phyloP scores from a whole-genome alignment of 768 basidiomycete genomes.

The Coprinopsis cinerea region DNA sequence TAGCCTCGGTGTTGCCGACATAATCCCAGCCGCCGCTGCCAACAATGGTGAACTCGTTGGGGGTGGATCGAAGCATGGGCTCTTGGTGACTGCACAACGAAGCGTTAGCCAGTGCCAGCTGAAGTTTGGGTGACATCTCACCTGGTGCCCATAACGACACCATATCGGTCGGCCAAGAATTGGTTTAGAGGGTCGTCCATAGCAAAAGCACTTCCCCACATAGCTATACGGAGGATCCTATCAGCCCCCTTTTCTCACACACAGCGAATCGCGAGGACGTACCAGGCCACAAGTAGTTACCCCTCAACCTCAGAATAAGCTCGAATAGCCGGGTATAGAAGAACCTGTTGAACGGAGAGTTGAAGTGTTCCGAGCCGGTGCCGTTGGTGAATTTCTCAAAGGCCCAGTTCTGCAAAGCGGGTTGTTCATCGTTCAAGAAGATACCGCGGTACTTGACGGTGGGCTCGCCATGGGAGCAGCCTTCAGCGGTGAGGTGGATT shows the following conservation, averaged over 20 bases:
- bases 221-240: neutral
- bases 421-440: constrained; percentile 75
- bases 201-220: constrained; percentile 38
- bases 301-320: constrained; percentile 58
- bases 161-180: constrained; percentile 55
- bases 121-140: constrained; percentile 9
- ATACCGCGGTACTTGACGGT: constrained; percentile 68
- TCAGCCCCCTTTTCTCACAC: neutral
- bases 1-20: constrained; percentile 42
- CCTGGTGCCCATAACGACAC: constrained; percentile 70
- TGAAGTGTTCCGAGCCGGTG: constrained; percentile 40
- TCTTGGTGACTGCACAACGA: constrained; percentile 50
- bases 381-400: constrained; percentile 63
- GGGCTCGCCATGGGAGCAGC: constrained; percentile 54
- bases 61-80: constrained; percentile 69
- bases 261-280: constrained; percentile 11
- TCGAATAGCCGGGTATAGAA: constrained; percentile 64
- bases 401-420: constrained; percentile 67
- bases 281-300: constrained; percentile 71
- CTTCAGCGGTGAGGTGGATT: constrained; percentile 39
- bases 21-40: constrained; percentile 62
- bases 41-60: constrained; percentile 56
- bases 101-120: neutral
- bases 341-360: constrained; percentile 56
- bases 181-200: constrained; percentile 60